Conservation (phyloP, 2,329 filamentous ascomycete genomes). For the Scedosporium boydii region DNA sequence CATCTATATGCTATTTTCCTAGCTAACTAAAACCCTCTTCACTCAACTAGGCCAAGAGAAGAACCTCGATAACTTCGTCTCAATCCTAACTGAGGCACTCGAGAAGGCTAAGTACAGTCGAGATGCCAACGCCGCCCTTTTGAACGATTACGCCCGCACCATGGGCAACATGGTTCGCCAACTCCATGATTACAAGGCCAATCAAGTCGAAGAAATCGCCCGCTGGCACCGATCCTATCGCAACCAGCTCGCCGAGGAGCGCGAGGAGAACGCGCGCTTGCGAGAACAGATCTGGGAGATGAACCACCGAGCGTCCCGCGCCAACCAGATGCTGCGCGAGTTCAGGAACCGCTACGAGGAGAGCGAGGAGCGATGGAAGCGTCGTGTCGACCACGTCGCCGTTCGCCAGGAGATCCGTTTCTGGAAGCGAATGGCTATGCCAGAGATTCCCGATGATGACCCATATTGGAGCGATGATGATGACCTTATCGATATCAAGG, state of each 20-base stretch:
- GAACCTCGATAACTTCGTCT: constrained; percentile 53
- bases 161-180: constrained; percentile 51
- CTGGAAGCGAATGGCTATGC: constrained; percentile 60
- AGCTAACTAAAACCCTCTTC: neutral
- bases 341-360: constrained; percentile 50
- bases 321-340: constrained; percentile 47
- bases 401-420: constrained; percentile 50
- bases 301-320: constrained; percentile 48
- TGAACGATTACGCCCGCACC: constrained; percentile 48
- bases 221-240: constrained; percentile 60
- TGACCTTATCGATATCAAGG: constrained; percentile 50
- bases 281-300: constrained; percentile 60
- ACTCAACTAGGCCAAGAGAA: constrained; percentile 38
- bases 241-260: constrained; percentile 53
- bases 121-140: constrained; percentile 49
- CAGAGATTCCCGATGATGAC: constrained; percentile 48
- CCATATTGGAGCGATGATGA: constrained; percentile 56
- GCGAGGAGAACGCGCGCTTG: constrained; percentile 52
- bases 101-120: constrained; percentile 51
- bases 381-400: constrained; percentile 41
- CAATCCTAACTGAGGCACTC: constrained; percentile 50
- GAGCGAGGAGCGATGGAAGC: constrained; percentile 43
- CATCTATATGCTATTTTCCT: neutral
- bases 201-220: constrained; percentile 50
- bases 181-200: constrained; percentile 57